Percentiles rank a stretch among this genome's conserved stretches.
phyloP scores from a whole-genome alignment of 306 rosid genomes.

The Rubus parviflorus region DNA sequence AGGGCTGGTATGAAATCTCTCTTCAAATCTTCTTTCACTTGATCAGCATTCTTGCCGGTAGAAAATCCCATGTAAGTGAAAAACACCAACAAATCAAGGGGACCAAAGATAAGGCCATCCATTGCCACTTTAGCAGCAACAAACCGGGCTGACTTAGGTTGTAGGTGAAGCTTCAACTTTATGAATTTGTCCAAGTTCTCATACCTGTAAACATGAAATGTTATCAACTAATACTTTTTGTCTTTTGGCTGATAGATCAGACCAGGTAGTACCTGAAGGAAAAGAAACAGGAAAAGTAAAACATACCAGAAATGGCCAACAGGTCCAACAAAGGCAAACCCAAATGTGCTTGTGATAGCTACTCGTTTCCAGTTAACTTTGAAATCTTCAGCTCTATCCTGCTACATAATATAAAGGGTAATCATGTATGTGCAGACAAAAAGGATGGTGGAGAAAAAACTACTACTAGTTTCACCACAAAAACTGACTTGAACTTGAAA shows the following conservation, averaged over 20 bases:
- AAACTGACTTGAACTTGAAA: not conserved
- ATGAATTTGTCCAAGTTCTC: constrained; percentile 76
- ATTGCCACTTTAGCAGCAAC: constrained; percentile 74
- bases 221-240: not conserved
- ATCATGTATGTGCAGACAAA: not conserved
- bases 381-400: constrained; percentile 30
- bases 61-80: constrained; percentile 87
- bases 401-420: constrained; percentile 11
- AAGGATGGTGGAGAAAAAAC: not conserved
- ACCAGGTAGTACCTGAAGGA: constrained; percentile 5
- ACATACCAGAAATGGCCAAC: constrained; percentile 87
- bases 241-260: constrained; percentile 5
- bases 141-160: constrained; percentile 68
- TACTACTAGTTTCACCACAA: not conserved
- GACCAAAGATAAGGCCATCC: constrained; percentile 75
- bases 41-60: constrained; percentile 62
- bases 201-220: constrained; percentile 52
- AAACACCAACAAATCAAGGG: constrained; percentile 69
- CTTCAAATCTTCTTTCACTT: constrained; percentile 79
- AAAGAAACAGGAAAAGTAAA: constrained; percentile 11
- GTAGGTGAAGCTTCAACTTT: constrained; percentile 52
- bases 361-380: constrained; percentile 67
- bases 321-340: constrained; percentile 82
- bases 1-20: constrained; percentile 84
- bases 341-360: constrained; percentile 75